Conservation (phyloP, 768 basidiomycete genomes). For the Baorangia bicolor region DNA sequence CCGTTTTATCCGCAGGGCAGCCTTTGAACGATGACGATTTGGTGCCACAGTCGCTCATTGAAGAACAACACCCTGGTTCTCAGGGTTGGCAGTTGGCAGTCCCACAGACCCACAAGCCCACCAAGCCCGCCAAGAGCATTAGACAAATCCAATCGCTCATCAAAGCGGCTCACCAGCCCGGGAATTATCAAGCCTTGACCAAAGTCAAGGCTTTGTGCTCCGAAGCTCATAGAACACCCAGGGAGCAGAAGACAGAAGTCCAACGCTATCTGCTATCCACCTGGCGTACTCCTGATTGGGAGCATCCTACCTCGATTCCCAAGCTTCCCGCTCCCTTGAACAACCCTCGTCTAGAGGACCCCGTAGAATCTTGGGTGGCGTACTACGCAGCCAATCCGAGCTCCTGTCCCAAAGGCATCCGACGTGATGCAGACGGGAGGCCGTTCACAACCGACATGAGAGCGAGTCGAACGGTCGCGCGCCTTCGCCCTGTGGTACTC, state of each 20-base stretch:
- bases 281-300: conserved; percentile 45
- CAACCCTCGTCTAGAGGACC: conserved; percentile 48
- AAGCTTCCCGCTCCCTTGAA: conserved; percentile 28
- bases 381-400: conserved; percentile 44
- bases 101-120: conserved; percentile 13
- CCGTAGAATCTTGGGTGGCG: conserved; percentile 45
- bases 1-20: conserved; percentile 33
- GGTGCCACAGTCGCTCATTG: conserved; percentile 21
- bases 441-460: conserved; percentile 44
- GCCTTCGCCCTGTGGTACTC: conserved; percentile 42
- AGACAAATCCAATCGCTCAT: conserved; percentile 44
- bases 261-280: conserved; percentile 42
- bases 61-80: conserved; percentile 15
- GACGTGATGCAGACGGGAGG: conserved; percentile 37
- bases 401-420: conserved; percentile 49
- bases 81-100: conserved; percentile 26
- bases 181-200: conserved; percentile 39
- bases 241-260: conserved; percentile 45
- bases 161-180: conserved; percentile 42
- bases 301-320: conserved; percentile 21
- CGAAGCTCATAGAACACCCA: conserved; percentile 43
- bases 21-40: conserved; percentile 25
- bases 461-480: conserved; percentile 48
- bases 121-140: conserved; percentile 36
- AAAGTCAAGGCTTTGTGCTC: conserved; percentile 46